phyloP scores from a whole-genome alignment of 306 rosid genomes.

The Glycine tomentella region DNA sequence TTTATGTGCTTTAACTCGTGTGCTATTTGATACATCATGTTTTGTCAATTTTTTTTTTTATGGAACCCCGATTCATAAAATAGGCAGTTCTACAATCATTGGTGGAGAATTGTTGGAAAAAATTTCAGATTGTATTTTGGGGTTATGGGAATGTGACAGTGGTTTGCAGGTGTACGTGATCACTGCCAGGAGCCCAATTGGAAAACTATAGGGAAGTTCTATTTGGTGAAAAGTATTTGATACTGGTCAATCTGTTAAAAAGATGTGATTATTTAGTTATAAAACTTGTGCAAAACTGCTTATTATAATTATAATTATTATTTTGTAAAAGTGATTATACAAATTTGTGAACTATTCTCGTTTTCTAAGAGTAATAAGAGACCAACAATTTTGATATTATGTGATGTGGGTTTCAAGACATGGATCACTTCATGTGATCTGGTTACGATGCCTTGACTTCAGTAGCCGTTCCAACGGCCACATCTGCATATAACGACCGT shows the following conservation, averaged over 20 bases:
- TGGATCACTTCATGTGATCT: neutral
- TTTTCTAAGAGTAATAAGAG: neutral
- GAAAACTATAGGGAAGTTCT: neutral
- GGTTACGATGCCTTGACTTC: neutral
- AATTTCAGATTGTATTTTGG: neutral
- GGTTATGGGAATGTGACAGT: neutral
- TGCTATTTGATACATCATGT: neutral
- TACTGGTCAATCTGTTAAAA: neutral
- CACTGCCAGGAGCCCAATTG: constrained; percentile 9
- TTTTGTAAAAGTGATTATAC: neutral
- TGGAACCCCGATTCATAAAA: constrained; percentile 15
- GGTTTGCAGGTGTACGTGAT: neutral
- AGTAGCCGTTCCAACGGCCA: neutral
- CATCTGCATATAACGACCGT: too few relatives aligned
- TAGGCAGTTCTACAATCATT: neutral
- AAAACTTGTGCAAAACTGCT: neutral
- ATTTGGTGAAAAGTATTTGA: neutral
- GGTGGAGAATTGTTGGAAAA: neutral
- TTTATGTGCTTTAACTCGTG: constrained; percentile 26
- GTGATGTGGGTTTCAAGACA: neutral
- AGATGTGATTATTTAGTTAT: neutral
- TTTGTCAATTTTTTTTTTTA: constrained; percentile 14
- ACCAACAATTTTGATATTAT: neutral
- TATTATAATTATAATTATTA: neutral
- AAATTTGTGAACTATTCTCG: constrained; percentile 1